phyloP scores from a whole-genome alignment of 352 stramenopile genomes.

The Phytophthora cajani region DNA sequence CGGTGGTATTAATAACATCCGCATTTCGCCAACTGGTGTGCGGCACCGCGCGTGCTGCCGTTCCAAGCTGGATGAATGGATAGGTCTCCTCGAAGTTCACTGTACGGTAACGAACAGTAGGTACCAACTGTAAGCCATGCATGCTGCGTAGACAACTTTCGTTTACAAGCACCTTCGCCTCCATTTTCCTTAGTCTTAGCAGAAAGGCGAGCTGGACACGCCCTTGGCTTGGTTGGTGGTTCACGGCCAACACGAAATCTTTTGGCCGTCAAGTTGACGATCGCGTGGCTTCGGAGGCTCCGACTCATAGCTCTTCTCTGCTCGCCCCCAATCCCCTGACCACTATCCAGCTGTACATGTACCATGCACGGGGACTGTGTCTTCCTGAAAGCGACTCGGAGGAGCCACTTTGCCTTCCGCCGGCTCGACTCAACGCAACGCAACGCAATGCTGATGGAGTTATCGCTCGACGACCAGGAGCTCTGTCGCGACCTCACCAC shows the following conservation, averaged over 20 bases:
- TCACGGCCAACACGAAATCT: neutral
- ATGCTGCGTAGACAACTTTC: neutral
- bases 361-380: neutral
- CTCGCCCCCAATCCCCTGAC: conserved; percentile 4
- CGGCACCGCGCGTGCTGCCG: conserved; percentile 5
- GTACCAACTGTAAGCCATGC: neutral
- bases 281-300: too few species aligned
- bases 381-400: neutral
- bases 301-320: conserved; percentile 9
- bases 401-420: conserved; percentile 7
- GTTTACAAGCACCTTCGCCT: neutral
- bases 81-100: neutral
- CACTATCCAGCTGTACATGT: neutral
- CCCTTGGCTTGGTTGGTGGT: neutral
- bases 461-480: conserved; percentile 30
- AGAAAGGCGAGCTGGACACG: neutral
- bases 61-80: conserved; percentile 5
- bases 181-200: neutral
- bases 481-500: conserved; percentile 27
- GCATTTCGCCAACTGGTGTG: neutral
- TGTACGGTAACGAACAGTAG: neutral
- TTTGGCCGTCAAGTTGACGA: neutral
- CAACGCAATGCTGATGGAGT: conserved; percentile 17
- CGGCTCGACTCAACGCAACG: neutral
- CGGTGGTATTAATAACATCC: neutral